Percentiles rank a stretch among this genome's conserved stretches.
phyloP scores from a whole-genome alignment of 78 protist species.

The slime mould (Dictyostelium discoideum) region DNA sequence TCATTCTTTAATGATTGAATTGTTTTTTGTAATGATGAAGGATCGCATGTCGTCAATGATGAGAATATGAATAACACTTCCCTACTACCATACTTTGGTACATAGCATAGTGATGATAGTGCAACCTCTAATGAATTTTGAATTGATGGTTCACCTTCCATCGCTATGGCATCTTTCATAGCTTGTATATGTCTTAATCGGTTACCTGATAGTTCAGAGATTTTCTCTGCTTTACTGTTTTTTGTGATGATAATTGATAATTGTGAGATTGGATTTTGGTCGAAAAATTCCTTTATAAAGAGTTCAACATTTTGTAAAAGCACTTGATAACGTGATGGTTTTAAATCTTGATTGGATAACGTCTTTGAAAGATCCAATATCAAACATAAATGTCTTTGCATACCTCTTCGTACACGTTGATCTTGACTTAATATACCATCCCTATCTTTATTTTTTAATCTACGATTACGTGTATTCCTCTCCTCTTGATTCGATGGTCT shows the following conservation, averaged over 20 bases:
- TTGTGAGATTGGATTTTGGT: constrained; percentile 93
- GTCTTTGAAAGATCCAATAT: constrained; percentile 79
- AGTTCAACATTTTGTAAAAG: neutral
- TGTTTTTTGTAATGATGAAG: constrained; percentile 81
- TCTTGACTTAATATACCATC: neutral
- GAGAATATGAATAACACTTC: constrained; percentile 74
- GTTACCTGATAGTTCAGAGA: constrained; percentile 84
- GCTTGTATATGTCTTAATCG: constrained; percentile 43
- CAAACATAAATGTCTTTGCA: constrained; percentile 87
- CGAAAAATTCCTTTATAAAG: constrained; percentile 88
- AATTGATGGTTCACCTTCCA: constrained; percentile 88
- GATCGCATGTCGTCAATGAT: constrained; percentile 88
- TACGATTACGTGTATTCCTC: constrained; percentile 10
- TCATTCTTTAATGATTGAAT: constrained; percentile 47
- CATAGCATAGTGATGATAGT: constrained; percentile 31
- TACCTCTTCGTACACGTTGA: constrained; percentile 82
- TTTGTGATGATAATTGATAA: constrained; percentile 84
- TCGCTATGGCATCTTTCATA: constrained; percentile 40
- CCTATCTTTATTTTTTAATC: neutral
- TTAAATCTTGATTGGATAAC: constrained; percentile 59
- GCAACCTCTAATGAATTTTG: constrained; percentile 89
- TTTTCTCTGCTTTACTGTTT: constrained; percentile 75
- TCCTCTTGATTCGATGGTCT: constrained; percentile 32
- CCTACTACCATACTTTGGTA: constrained; percentile 85
- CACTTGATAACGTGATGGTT: constrained; percentile 76